Base-by-base conservation (phyloP, 2,329 filamentous ascomycete genomes). In the Ophioceras dolichostomum region DNA sequence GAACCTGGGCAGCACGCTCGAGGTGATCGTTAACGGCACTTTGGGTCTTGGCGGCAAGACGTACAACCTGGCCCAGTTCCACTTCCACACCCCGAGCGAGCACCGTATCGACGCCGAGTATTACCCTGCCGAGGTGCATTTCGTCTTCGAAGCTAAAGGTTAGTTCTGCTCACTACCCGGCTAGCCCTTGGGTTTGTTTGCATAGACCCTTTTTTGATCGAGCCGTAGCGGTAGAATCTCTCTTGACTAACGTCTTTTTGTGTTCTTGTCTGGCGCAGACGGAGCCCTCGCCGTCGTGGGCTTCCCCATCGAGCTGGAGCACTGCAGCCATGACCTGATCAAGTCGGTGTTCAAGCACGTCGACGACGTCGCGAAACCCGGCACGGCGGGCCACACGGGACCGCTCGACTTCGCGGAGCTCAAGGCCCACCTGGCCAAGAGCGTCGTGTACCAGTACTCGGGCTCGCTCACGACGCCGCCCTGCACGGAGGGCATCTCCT, bases 391-490 rank as follows among this genome's bases (percentile, higher is more conserved):
- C 8, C 41, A 49, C 35, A 64, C 61, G 4, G 47, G 47, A 9
- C 37, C 48, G 5, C 59, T 73, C 8, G 52, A 61, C 50, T 68
- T 70, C 55, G 46, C 48, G 22, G 54, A 62, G 40, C 35, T 37
- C 13, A 7, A 16, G n/a, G 10, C n/a, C 27, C 35, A 37, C 35
- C 35, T 37, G 18, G 10, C 12, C 18, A 21, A 22, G 18, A 37
- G 27, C 27, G 19, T 24, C 27, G 28, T 37, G 13, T 37, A 31
- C 35, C 35, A 37, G 35, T 79, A 79, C 58, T 52, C 54, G 10
- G 75, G 75, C 16, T 76, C 70, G 14, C 59, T 79, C 33, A 79
- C 75, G 29, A 78, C 73, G 0, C 75, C 76, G 16, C 75, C 75
- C 4, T 79, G 75, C 56, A 60, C 61, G 13, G 72, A 78, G 52